Base-by-base conservation (phyloP, 176 grass and related monocot species). In the Rhynchospora tenuis region DNA sequence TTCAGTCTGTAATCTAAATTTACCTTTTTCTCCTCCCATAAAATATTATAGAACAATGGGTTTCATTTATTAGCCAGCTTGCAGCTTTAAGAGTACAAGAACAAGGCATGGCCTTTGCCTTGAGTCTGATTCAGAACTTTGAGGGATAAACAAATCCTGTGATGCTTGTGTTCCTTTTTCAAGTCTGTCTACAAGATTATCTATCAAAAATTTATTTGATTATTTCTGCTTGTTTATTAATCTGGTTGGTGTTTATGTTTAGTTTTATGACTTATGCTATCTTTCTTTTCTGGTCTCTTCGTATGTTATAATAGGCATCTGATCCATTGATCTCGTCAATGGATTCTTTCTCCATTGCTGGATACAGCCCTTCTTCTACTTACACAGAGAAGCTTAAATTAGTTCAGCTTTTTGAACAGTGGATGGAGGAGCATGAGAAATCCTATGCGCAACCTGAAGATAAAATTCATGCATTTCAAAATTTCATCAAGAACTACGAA, bases 251-350 rank as follows among this genome's bases (percentile, higher is more conserved):
- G 8, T 13, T 55, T 26, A 20, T 76, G 24, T 55, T 76, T 31
- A 23, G 6, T 76, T 55, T 28, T 76, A 14, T 54, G 1, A 54
- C 47, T 75, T 12, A 52, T 0, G 0, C 52, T 54, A 52, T 46
- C 29, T n/a, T 17, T 71, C 45, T 75, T 76, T 52, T 28, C 7
- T 52, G 16, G 23, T 55, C 9, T 12, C 6, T 29, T 29, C 27
- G 14, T 76, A 14, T 52, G 4, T 45, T 74, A 52, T 54, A 54
- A 51, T 88, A 98, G 92, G 95, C 89, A 89, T 89, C 87, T 68
- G 95, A 98, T 90, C 89, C 91, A 22, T 24, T 86, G 77, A 98
- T 93, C 83, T 84, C 91, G 85, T 95, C 93, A 59, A 95, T 98
- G 83, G 87, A 98, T n/a, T 98, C 93, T 26, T 84, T 80, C 84